Base-by-base conservation (phyloP, 345 rosid species). In the Geranium brycei region DNA sequence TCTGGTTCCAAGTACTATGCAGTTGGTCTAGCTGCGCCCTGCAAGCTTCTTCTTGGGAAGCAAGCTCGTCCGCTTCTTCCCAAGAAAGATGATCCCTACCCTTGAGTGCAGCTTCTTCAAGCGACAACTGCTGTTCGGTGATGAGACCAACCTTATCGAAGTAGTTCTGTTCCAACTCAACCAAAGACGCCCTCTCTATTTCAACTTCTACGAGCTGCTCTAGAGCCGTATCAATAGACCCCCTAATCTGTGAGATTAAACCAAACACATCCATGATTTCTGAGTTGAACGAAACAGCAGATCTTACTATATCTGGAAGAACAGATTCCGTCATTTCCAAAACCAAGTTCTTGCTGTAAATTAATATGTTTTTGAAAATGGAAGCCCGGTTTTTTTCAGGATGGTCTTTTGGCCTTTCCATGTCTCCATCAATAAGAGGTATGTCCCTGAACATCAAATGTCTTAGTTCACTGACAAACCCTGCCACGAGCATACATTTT, bases 61-160 rank as follows among this genome's bases (percentile, higher is more conserved):
- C 88, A 62, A 91, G 85, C 78, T 91, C 95, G 81, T 91, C 97
- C 58, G 95, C 97, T 75, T 91, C 97, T 80, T 91, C 97, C 95
- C 97, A 91, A 17, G 95, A 91, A 53, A 86, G 85, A 77, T 88
- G 84, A 81, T 91, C 95, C 79, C 95, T 80, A 63, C 93, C 83
- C 81, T 85, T 85, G 69, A 82, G 31, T 30, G 97, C 82, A 72
- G 89, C 91, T 83, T 83, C 90, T 75, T 91, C 87, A 40, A 91
- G 91, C 72, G 87, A 91, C 79, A 85, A 77, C 75, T 83, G 85
- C 76, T 79, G 81, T 81, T 91, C 91, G 53, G 95, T 86, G 66
- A 91, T 91, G 75, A 71, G 84, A 71, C 89, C 88, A 78, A 85
- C 95, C 82, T 84, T 79, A 65, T 82, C 82, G 67, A 88, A 88